phyloP scores from a whole-genome alignment of 1,284 basidiomycete genomes.

The Tilletia caries region DNA sequence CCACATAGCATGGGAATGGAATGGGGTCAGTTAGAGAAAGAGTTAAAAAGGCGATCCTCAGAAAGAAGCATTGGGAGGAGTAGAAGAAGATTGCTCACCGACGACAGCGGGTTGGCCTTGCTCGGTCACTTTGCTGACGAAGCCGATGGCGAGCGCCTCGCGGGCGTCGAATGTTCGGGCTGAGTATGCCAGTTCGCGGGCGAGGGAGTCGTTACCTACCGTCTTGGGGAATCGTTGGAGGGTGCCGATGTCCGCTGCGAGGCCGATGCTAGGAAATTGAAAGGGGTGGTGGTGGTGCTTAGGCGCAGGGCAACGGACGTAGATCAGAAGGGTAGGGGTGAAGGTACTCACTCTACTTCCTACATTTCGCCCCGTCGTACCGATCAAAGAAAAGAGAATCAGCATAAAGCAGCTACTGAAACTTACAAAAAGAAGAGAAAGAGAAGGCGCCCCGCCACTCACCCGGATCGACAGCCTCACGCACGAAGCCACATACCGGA shows the following conservation, averaged over 20 bases:
- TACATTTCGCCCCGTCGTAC: too few species aligned
- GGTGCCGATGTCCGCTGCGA: constrained; percentile 86
- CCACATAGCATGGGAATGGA: not conserved
- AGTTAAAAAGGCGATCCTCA: not conserved
- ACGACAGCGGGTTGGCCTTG: constrained; percentile 64
- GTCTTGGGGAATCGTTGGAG: constrained; percentile 80
- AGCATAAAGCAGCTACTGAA: too few species aligned
- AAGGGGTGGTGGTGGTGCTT: not conserved
- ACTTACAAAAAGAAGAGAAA: not conserved
- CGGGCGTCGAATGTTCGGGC: constrained; percentile 68
- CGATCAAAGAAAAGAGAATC: too few species aligned
- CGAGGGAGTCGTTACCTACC: constrained; percentile 72
- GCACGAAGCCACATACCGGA: constrained; percentile 69
- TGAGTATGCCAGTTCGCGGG: constrained; percentile 76
- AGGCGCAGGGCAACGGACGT: not conserved
- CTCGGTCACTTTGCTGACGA: constrained; percentile 71
- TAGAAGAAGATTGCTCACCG: constrained; percentile 32
- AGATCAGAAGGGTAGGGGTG: not conserved
- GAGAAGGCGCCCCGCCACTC: not conserved
- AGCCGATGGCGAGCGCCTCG: constrained; percentile 71
- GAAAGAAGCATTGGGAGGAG: not conserved
- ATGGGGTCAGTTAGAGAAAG: too few species aligned
- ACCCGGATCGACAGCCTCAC: constrained; percentile 70
- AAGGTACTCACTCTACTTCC: constrained; percentile 1
- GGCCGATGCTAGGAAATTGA: constrained; percentile 56